Base-by-base conservation (phyloP, 1,284 basidiomycete genomes). In the Austroboletus novae-zelandiae region DNA sequence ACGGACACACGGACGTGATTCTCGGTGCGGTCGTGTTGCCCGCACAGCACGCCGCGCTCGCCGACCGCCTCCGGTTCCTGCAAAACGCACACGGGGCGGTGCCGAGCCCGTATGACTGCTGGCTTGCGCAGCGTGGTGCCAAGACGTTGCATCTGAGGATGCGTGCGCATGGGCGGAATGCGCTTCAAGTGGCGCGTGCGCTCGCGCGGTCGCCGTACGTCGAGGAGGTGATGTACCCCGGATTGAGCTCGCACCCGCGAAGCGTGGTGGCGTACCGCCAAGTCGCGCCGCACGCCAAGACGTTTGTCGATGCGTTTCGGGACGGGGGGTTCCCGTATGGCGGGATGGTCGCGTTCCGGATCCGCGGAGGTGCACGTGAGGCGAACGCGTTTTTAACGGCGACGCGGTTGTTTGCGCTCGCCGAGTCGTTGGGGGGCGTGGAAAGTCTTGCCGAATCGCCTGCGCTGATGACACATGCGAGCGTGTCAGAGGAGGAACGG, bases 61-160 rank as follows among this genome's bases (percentile, higher is more conserved):
- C 67, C 0, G 68, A 77, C 7, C 79, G 77, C 41, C 74, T 96
- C 27, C 82, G 90, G 3, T 98, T 96, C 81, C 76, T 98, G 4
- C 96, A 98, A 66, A 97, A 96, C 66, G 89, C 92, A 1, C 86
- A 87, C 59, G 94, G 94, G 9, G 91, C 91, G 9, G 81, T 94
- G 0, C 93, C 94, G 0, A 91, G 89, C 35, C 76, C 95, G 2
- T 89, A 91, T 67, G 96, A 98, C 72, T 87, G 78, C 61, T 97
- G 92, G 89, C 83, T 98, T 47, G 89, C 91, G 5, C 89, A 94
- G 67, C 83, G 95, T 20, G 94, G 94, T 13, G 80, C 88, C 55
- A 98, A 98, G 78, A 98, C 95, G 7, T 81, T 97, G 5, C 81
- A 86, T 51, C 73, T 97, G 3, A 80, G 94, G 36, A 93, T 95